Evolutionary conservation across 768 basidiomycete genomes (phyloP), one percentile per base, ranked within the genome.

Genomic region (Paxillus rubicundulus): DNA sequence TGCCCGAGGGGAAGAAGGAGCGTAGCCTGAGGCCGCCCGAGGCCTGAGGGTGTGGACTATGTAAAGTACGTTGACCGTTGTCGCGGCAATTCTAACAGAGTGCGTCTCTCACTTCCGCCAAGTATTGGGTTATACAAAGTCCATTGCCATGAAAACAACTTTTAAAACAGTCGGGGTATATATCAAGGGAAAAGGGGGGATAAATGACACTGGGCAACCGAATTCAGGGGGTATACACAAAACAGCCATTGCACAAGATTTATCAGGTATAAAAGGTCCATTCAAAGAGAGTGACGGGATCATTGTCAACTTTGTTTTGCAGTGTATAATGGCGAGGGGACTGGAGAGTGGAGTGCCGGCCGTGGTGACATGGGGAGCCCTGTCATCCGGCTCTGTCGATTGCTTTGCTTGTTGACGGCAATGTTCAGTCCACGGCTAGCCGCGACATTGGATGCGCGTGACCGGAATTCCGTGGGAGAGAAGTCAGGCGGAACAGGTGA

Each of bases 361-460:
- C 71, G 62, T 32, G 74, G 73, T 10, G 77, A 78, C 41, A 71
- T 54, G 1, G 86, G 85, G n/a, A 89, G 71, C 10, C 85, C 85
- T 24, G 82, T 74, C 68, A 85, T 75, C 54, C 78, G 78, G 51
- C 85, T 85, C 43, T 85, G 80, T 53, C 85, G 78, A 63, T 84
- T 82, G 20, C 79, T 77, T 58, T 79, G 78, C 54, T 82, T 81
- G 21, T 73, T 73, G 12, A 82, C 74, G 5, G 79, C 72, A 20
- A 91, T 77, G 62, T 87, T 86, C 50, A 92, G 69, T n/a, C 89
- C 89, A 56, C 84, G 80, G 46, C 75, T 80, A 16, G 84, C 84
- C 14, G 89, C 89, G 40, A 77, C 74, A 49, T 72, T 69, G 27
- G 86, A 77, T 4, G 87, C 87, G 52, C 74, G 74, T 16, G 82